Evolutionary conservation across 805 yeast genomes (phyloP).

Genomic region (Maudiozyma pseudohumilis): DNA sequence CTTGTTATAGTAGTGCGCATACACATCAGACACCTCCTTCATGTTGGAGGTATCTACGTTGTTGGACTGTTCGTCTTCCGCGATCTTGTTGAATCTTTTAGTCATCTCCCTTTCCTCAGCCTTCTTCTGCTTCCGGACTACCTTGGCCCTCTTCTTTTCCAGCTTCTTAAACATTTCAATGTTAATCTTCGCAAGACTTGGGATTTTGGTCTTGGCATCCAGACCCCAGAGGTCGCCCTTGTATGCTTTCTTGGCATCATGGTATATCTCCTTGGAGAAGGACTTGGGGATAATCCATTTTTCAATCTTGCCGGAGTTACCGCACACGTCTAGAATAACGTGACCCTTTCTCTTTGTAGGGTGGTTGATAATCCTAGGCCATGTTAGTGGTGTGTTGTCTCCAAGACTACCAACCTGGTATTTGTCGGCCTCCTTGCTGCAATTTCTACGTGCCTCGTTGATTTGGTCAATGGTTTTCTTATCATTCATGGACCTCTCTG

Average conservation of each 20-base stretch:
- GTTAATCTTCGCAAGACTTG: conserved; percentile 21
- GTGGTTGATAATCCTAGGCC: conserved; percentile 65
- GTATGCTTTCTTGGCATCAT: conserved; percentile 80
- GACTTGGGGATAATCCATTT: conserved; percentile 83
- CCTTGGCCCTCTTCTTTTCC: conserved; percentile 18
- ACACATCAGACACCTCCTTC: conserved; percentile 6
- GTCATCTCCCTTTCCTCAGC: conserved; percentile 13
- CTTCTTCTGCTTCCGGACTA: conserved; percentile 12
- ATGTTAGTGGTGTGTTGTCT: conserved; percentile 28
- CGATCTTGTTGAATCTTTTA: conserved; percentile 12
- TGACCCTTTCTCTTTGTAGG: conserved; percentile 79
- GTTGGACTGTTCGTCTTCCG: conserved; percentile 3
- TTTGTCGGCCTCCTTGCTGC: conserved; percentile 6
- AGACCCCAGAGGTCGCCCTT: conserved; percentile 84
- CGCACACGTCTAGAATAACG: conserved; percentile 69
- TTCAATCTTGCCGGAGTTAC: conserved; percentile 70
- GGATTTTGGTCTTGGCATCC: conserved; percentile 45
- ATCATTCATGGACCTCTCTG: conserved; percentile 47
- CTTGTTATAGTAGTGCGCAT: conserved; percentile 9
- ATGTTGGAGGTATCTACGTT: neutral
- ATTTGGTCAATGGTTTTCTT: conserved; percentile 32
- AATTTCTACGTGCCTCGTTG: conserved; percentile 32
- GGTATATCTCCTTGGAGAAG: conserved; percentile 61
- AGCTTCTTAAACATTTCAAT: conserved; percentile 19
- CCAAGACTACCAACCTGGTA: conserved; percentile 20